These are phyloP conservation scores for Pseudofabraea citricarpa DNA, from an alignment of 2,329 filamentous ascomycete genomes.

Conservation along the genomic window DNA sequence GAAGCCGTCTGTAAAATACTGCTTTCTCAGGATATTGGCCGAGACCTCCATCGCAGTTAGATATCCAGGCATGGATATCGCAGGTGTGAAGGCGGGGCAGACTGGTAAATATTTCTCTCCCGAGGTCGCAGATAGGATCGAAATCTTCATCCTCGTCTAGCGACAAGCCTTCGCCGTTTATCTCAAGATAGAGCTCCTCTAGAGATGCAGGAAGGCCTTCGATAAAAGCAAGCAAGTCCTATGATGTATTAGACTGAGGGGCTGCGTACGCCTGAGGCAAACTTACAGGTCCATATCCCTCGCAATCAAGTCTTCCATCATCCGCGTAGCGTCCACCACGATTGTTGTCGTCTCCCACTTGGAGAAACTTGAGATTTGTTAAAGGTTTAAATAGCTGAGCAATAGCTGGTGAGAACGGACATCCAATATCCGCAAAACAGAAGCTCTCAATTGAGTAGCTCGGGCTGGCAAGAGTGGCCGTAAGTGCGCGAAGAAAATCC, in stretches of 20 bases:
- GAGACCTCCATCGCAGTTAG: slow-evolving; percentile 4
- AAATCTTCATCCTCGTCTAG: slow-evolving; percentile 11
- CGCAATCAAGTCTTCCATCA: slow-evolving; percentile 4
- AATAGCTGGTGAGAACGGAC: slow-evolving; percentile 3
- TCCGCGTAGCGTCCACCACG: background rate
- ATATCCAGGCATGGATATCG: slow-evolving; percentile 13
- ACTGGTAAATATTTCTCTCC: slow-evolving; percentile 5
- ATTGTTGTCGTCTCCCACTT: slow-evolving; percentile 8
- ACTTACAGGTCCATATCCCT: slow-evolving; percentile 4
- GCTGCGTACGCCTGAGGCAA: background rate
- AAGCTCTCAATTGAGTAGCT: slow-evolving; percentile 7
- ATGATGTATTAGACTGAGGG: background rate
- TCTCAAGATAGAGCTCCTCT: slow-evolving; percentile 7
- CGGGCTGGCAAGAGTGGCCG: background rate
- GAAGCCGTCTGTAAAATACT: slow-evolving; percentile 8
- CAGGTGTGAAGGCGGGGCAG: slow-evolving; percentile 7
- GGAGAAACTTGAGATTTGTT: slow-evolving; percentile 9
- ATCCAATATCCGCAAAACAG: background rate
- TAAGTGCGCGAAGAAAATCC: slow-evolving; percentile 4
- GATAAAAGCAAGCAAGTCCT: slow-evolving; percentile 5
- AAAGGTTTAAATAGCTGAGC: slow-evolving; percentile 6
- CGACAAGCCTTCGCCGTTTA: slow-evolving; percentile 4
- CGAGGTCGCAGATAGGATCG: slow-evolving; percentile 5
- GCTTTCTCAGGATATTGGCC: slow-evolving; percentile 7
- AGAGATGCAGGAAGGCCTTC: slow-evolving; percentile 7